Evolutionary conservation across 148 eudicot species (phyloP), one percentile per base, ranked within the genome.

Genomic region (Silene latifolia): DNA sequence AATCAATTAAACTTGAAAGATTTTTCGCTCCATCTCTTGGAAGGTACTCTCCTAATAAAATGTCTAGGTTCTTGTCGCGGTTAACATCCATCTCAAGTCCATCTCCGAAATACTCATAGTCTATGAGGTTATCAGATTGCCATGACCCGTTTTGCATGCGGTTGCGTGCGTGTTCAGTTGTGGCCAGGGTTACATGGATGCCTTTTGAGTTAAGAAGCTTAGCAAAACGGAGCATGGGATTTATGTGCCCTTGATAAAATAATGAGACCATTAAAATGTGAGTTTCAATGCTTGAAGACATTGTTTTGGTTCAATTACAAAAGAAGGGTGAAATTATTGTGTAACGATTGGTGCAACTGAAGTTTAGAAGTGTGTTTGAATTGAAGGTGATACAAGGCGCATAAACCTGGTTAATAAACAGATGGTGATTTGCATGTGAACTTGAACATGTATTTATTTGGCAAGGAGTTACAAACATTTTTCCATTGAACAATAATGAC

Each of bases 261-360:
- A 85, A 75, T 5, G 88, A 74, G 27, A 85, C 85, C 85, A 85
- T 80, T 57, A 85, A 74, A 66, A 85, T 81, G 67, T 85, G 73
- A 60, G 76, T 68, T 69, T 67, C 73, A 23, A 48, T 69, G 18
- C 0, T 29, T 32, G 46, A 46, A 7, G 76, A 48, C 83, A 71
- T 80, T 76, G 11, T 54, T 20, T 73, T 32, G 0, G 61, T 10
- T n/a, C n/a, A n/a, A n/a, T n/a, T n/a, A n/a, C n/a, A n/a, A n/a
- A n/a, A n/a, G n/a, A n/a, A n/a, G n/a, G n/a, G n/a, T n/a, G n/a
- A n/a, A n/a, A n/a, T n/a, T 13, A 29, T 6, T 27, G 29, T 27
- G 29, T 27, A 27, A 27, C 29, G 3, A 27, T 27, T 27, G 29
- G n/a, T 4, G 10, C 9, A 53, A 70, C 12, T 24, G 6, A 32